phyloP scores from a whole-genome alignment of 2,329 filamentous ascomycete genomes.

The Truncatella angustata region DNA sequence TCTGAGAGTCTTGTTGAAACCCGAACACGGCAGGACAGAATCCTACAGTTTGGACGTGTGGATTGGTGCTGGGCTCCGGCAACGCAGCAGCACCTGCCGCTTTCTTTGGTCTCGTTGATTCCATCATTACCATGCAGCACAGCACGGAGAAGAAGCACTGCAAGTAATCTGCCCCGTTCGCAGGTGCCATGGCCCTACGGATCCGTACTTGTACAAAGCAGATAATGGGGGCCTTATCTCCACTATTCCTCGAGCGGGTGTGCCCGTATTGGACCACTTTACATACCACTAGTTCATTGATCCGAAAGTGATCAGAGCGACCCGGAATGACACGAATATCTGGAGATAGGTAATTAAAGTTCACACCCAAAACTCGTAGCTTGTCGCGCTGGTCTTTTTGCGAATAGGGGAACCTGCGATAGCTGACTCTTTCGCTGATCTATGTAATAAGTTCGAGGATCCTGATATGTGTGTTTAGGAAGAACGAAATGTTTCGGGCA shows the following conservation, averaged over 20 bases:
- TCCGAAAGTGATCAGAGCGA: constrained; percentile 1
- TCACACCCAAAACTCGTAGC: background rate
- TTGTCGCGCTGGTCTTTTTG: background rate
- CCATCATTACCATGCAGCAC: background rate
- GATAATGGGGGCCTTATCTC: background rate
- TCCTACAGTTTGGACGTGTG: background rate
- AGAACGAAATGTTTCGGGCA: no score
- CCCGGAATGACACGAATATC: constrained; percentile 7
- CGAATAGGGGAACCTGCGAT: background rate
- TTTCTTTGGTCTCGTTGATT: background rate
- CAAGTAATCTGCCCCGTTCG: background rate
- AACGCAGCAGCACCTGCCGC: background rate
- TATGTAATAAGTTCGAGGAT: no score
- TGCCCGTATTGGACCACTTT: constrained; percentile 1
- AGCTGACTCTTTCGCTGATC: background rate
- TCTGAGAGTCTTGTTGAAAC: constrained; percentile 3
- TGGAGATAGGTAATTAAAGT: constrained; percentile 1
- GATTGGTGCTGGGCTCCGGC: background rate
- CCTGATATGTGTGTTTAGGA: no score
- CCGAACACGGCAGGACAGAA: background rate
- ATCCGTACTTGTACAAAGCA: no score
- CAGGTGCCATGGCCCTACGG: no score
- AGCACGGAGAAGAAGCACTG: background rate
- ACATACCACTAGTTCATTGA: background rate
- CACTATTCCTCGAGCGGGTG: background rate